phyloP scores from a whole-genome alignment of 805 yeast species.

The Candida morakotiae region DNA sequence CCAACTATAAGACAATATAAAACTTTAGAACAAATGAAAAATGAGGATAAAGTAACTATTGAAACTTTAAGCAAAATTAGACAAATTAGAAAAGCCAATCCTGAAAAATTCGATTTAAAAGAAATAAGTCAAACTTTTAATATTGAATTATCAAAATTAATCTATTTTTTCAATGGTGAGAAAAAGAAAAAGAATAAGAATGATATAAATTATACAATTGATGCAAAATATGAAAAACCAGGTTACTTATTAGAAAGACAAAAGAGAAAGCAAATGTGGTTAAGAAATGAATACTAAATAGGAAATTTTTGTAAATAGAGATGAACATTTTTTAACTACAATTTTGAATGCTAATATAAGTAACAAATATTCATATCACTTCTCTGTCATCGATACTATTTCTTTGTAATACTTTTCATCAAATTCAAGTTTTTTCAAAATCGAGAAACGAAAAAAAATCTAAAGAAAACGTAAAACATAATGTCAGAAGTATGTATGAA shows the following conservation, averaged over 20 bases:
- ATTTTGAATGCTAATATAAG: too few species aligned
- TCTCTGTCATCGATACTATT: too few species aligned
- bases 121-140: slow-evolving; percentile 57
- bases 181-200: background rate
- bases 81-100: slow-evolving; percentile 52
- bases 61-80: slow-evolving; percentile 56
- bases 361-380: too few species aligned
- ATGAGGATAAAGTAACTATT: slow-evolving; percentile 53
- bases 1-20: slow-evolving; percentile 38
- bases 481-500: slow-evolving; percentile 5
- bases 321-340: too few species aligned
- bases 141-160: slow-evolving; percentile 33
- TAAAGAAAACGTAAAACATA: background rate
- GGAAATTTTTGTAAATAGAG: slow-evolving; percentile 3
- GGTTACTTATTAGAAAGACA: slow-evolving; percentile 37
- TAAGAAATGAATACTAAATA: slow-evolving; percentile 50
- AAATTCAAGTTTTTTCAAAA: too few species aligned
- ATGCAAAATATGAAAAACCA: slow-evolving; percentile 1
- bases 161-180: slow-evolving; percentile 7
- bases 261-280: slow-evolving; percentile 62
- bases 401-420: too few species aligned
- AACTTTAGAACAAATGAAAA: slow-evolving; percentile 24
- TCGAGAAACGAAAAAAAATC: slow-evolving; percentile 5
- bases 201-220: background rate
- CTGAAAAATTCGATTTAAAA: slow-evolving; percentile 59